phyloP scores from a whole-genome alignment of 1,139 yeast species.

The Candida buenavistaensis region DNA sequence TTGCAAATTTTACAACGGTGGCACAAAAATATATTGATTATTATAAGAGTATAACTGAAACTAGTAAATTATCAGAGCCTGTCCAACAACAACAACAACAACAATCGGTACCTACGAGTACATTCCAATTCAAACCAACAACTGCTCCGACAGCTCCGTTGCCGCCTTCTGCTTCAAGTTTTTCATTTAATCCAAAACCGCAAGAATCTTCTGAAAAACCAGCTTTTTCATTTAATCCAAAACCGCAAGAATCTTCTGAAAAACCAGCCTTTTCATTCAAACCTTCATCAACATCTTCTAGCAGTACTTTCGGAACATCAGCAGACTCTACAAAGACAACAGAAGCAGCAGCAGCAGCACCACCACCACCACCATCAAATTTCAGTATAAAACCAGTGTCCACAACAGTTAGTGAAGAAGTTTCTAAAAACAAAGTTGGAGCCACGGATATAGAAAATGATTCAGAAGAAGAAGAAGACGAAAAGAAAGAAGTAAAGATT shows the following conservation, averaged over 20 bases:
- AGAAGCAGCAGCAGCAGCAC: constrained; percentile 3
- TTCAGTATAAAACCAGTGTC: too few relatives aligned
- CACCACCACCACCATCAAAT: constrained; percentile 3
- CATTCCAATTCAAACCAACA: constrained; percentile 8
- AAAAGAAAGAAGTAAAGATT: constrained; percentile 42
- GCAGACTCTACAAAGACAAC: too few relatives aligned
- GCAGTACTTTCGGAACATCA: too few relatives aligned
- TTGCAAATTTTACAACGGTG: constrained; percentile 58
- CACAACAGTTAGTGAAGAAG: constrained; percentile 11
- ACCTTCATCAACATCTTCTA: neutral
- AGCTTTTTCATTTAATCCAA: constrained; percentile 7
- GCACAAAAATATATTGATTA: constrained; percentile 63
- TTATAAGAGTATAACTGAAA: constrained; percentile 38
- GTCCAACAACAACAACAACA: neutral
- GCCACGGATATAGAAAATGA: constrained; percentile 29
- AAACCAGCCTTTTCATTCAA: too few relatives aligned
- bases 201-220: constrained; percentile 5
- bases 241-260: constrained; percentile 1
- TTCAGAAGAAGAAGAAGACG: constrained; percentile 37
- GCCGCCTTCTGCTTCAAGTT: constrained; percentile 1
- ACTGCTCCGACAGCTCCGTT: constrained; percentile 1
- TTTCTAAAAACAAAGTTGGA: constrained; percentile 9
- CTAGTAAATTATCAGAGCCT: neutral
- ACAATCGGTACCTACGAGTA: constrained; percentile 4
- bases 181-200: constrained; percentile 5